Percentiles rank a stretch among this genome's conserved stretches.
phyloP scores from a whole-genome alignment of 164 flowering plant species.

The Annona cherimola region DNA sequence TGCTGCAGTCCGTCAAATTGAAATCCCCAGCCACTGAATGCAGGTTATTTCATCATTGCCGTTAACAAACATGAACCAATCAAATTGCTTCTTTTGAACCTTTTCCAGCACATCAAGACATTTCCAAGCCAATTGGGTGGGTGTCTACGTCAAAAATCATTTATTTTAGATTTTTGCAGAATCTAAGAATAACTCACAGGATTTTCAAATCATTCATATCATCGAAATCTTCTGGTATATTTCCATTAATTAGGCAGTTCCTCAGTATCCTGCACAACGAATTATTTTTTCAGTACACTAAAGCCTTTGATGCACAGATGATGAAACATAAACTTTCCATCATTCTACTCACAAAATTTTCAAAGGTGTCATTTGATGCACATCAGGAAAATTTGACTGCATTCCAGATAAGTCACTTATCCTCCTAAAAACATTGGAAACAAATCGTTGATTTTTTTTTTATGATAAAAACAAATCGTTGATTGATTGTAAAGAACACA shows the following conservation, averaged over 20 bases:
- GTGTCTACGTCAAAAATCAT: too few relatives aligned
- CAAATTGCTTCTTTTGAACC: neutral
- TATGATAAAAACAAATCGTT: too few relatives aligned
- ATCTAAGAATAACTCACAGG: slow-evolving; percentile 5
- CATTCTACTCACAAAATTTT: slow-evolving; percentile 41
- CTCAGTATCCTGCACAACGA: slow-evolving; percentile 38
- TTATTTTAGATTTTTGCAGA: neutral
- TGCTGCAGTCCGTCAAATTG: too few relatives aligned
- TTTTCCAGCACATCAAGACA: too few relatives aligned
- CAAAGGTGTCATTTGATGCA: slow-evolving; percentile 33
- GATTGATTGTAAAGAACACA: neutral
- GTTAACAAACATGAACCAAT: neutral
- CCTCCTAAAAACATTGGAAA: slow-evolving; percentile 43
- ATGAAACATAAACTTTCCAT: neutral
- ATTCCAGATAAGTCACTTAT: slow-evolving; percentile 58
- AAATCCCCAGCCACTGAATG: too few relatives aligned
- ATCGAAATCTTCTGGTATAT: slow-evolving; percentile 52
- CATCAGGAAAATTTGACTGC: slow-evolving; percentile 37
- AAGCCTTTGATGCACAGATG: neutral
- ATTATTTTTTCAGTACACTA: neutral
- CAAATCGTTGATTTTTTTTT: too few relatives aligned
- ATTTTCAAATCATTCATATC: slow-evolving; percentile 22
- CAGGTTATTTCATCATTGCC: too few relatives aligned
- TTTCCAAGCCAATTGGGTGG: too few relatives aligned
- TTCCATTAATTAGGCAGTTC: slow-evolving; percentile 57